Evolutionary conservation across 208 protist genomes (phyloP).

Genomic region (Willaertia magna): DNA sequence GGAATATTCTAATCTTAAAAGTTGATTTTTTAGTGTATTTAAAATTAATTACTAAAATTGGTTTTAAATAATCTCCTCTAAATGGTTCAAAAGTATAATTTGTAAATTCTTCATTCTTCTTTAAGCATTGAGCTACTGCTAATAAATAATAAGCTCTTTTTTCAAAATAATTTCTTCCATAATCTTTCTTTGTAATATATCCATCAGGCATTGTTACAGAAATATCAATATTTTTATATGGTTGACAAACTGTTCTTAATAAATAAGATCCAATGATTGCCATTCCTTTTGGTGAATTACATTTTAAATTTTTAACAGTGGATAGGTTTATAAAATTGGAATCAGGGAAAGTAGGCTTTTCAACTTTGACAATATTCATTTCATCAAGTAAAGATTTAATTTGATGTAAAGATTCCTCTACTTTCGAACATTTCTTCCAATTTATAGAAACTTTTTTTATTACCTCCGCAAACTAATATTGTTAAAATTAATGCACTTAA

Average conservation of each 20-base stretch:
- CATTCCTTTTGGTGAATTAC: neutral
- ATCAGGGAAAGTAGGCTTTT: neutral
- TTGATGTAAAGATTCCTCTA: neutral
- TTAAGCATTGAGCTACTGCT: neutral
- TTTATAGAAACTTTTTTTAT: neutral
- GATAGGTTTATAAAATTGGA: neutral
- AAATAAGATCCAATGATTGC: neutral
- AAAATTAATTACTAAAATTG: neutral
- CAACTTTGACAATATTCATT: neutral
- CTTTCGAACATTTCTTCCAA: neutral
- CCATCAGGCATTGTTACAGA: neutral
- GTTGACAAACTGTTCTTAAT: neutral
- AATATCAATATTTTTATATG: neutral
- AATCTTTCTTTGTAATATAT: neutral
- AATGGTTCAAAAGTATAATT: neutral
- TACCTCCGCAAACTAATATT: neutral
- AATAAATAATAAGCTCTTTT: neutral
- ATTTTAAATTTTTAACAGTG: neutral
- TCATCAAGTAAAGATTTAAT: neutral
- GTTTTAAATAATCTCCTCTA: neutral
- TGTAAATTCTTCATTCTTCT: neutral
- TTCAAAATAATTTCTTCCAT: neutral
- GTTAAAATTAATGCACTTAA: neutral
- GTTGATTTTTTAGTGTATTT: neutral
- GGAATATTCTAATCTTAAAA: neutral